Conservation (phyloP, 768 basidiomycete genomes). For the Hydnum rufescens region DNA sequence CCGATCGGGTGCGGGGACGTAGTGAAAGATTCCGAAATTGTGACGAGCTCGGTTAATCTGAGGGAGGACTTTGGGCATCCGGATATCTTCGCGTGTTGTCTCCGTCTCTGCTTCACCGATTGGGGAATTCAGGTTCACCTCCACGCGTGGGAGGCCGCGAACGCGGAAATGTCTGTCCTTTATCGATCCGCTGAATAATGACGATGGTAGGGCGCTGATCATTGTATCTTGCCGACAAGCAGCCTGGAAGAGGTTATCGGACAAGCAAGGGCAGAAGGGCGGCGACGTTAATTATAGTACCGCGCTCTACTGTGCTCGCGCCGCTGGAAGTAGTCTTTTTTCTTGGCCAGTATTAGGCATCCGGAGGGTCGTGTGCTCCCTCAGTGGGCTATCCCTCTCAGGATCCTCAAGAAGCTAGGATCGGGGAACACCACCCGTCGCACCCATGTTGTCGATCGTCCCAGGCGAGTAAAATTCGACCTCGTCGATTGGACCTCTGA, state of each 20-base stretch:
- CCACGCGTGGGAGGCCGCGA: too few relatives aligned
- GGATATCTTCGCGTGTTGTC: not conserved
- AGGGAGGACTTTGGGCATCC: not conserved
- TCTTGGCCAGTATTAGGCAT: not conserved
- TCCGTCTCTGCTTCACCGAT: too few relatives aligned
- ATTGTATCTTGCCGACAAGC: too few relatives aligned
- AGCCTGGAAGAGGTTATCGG: not conserved
- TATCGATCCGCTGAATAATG: too few relatives aligned
- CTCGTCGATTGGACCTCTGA: not conserved
- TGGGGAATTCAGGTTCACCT: too few relatives aligned
- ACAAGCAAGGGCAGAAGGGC: not conserved
- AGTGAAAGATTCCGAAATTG: not conserved
- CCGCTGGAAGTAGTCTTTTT: not conserved
- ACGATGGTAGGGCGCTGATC: too few relatives aligned
- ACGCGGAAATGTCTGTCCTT: too few relatives aligned
- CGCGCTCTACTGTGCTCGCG: constrained; percentile 1
- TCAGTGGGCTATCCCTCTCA: not conserved
- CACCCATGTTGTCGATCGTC: not conserved
- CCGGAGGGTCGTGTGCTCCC: too few relatives aligned
- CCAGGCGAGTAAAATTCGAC: not conserved
- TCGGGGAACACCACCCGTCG: not conserved
- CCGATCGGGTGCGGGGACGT: too few relatives aligned
- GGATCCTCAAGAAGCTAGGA: not conserved
- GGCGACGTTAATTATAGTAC: not conserved
- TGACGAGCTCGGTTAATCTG: not conserved